A percentile compares a stretch with the other conserved stretches of the same genome.
These are phyloP conservation scores for Coffea humblotiana DNA, from an alignment of 305 asterid genomes.

Conservation along the genomic window DNA sequence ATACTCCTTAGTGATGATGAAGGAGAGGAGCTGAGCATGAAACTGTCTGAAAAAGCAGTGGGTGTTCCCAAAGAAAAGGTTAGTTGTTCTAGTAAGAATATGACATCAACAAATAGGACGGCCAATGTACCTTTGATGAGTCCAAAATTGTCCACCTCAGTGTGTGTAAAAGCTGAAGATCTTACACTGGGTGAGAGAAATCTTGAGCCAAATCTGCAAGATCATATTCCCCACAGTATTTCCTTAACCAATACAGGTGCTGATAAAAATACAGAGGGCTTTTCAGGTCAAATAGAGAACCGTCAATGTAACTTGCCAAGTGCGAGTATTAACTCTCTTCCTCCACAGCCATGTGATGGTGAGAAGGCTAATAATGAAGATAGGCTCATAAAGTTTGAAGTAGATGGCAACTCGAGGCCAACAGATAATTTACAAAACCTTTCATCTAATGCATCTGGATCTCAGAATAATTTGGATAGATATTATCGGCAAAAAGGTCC, in stretches of 20 bases:
- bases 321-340: constrained; percentile 16
- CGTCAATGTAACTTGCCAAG: constrained; percentile 16
- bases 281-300: constrained; percentile 17
- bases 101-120: constrained; percentile 21
- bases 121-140: constrained; percentile 22
- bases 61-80: constrained; percentile 26
- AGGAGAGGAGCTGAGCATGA: constrained; percentile 35
- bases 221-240: constrained; percentile 11
- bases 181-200: constrained; percentile 27
- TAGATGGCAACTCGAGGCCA: constrained; percentile 44
- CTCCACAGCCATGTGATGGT: constrained; percentile 34
- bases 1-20: constrained; percentile 71
- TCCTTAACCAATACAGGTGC: constrained; percentile 16
- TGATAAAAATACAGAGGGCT: constrained; percentile 19
- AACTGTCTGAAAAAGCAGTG: constrained; percentile 32
- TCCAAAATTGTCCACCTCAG: constrained; percentile 31
- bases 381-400: constrained; percentile 36
- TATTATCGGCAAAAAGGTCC: constrained; percentile 88
- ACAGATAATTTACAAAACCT: constrained; percentile 41
- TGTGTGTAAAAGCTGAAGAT: constrained; percentile 44
- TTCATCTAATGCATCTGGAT: constrained; percentile 47
- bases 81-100: constrained; percentile 22
- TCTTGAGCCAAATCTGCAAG: constrained; percentile 18
- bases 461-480: constrained; percentile 62
- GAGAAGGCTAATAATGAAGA: constrained; percentile 42